These are phyloP conservation scores for Calonectria henricotiae DNA, from an alignment of 2,329 filamentous ascomycete species.

Conservation along the genomic window DNA sequence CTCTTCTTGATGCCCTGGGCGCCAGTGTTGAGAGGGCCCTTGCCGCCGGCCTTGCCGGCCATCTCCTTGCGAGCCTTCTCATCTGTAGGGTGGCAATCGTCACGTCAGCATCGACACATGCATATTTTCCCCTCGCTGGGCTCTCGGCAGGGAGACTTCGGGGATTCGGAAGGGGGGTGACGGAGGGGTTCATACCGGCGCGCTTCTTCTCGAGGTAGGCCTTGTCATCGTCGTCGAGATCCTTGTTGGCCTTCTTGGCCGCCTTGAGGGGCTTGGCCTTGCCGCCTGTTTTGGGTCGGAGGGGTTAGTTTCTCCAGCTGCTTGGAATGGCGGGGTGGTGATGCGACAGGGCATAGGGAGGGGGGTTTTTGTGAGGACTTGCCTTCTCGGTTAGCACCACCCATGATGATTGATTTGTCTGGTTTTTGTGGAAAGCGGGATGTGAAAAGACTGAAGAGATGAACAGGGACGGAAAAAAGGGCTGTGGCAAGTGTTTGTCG, in stretches of 20 bases:
- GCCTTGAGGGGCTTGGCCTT: conserved; percentile 91
- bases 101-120: conserved; percentile 42
- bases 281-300: conserved; percentile 74
- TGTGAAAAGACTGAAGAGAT: conserved; percentile 36
- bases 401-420: conserved; percentile 55
- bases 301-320: conserved; percentile 44
- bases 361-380: conserved; percentile 34
- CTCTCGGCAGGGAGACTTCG: not conserved
- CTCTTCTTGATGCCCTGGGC: conserved; percentile 97
- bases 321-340: conserved; percentile 32
- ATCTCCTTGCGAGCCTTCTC: conserved; percentile 90
- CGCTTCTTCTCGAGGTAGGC: conserved; percentile 88
- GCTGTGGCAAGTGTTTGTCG: conserved; percentile 41
- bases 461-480: conserved; percentile 38
- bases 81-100: conserved; percentile 66
- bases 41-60: conserved; percentile 86
- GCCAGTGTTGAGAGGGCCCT: conserved; percentile 90
- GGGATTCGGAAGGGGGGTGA: not conserved
- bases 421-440: conserved; percentile 36
- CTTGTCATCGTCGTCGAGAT: conserved; percentile 89
- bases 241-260: conserved; percentile 87
- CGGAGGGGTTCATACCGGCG: conserved; percentile 76
- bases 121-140: conserved; percentile 14
- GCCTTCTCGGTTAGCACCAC: conserved; percentile 61
- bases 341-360: not conserved